These are phyloP conservation scores for Dothistroma pini DNA, from an alignment of 2,329 filamentous ascomycete genomes.

Conservation along the genomic window DNA sequence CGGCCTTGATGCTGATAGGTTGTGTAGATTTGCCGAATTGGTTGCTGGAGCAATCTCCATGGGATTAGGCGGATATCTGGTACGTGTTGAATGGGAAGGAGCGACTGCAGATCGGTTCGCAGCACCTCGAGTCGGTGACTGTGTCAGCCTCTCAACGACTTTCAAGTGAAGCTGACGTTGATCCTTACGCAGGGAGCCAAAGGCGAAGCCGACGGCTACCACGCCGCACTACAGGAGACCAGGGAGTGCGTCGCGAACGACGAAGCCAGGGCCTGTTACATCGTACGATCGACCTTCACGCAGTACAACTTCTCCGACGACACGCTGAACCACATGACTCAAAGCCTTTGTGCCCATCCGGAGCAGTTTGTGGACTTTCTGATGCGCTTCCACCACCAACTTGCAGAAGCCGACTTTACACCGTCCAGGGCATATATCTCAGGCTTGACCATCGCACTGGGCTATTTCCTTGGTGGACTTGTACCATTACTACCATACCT, in stretches of 20 bases:
- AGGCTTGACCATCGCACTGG: constrained; percentile 62
- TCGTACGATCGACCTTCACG: constrained; percentile 42
- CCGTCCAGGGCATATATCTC: constrained; percentile 46
- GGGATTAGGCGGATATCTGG: constrained; percentile 42
- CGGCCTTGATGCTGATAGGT: not conserved
- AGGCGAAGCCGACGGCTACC: constrained; percentile 50
- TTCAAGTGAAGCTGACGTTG: not conserved
- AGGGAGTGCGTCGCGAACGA: constrained; percentile 39
- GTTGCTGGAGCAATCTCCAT: constrained; percentile 42
- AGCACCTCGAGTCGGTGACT: not conserved
- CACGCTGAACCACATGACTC: constrained; percentile 24
- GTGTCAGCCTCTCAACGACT: not conserved
- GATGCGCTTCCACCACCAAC: constrained; percentile 47
- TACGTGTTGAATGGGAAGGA: not conserved
- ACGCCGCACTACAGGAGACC: constrained; percentile 45
- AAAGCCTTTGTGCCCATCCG: constrained; percentile 17
- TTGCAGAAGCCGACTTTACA: constrained; percentile 43
- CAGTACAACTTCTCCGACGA: constrained; percentile 40
- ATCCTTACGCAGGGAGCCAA: constrained; percentile 40
- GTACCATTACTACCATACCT: constrained; percentile 71
- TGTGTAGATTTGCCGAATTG: constrained; percentile 35
- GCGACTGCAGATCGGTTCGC: not conserved
- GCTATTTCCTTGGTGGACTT: constrained; percentile 67
- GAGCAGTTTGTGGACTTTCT: constrained; percentile 46
- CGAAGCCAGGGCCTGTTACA: constrained; percentile 35